phyloP scores from a whole-genome alignment of 2,329 filamentous ascomycete genomes.

The Aureobasidium melanogenum region DNA sequence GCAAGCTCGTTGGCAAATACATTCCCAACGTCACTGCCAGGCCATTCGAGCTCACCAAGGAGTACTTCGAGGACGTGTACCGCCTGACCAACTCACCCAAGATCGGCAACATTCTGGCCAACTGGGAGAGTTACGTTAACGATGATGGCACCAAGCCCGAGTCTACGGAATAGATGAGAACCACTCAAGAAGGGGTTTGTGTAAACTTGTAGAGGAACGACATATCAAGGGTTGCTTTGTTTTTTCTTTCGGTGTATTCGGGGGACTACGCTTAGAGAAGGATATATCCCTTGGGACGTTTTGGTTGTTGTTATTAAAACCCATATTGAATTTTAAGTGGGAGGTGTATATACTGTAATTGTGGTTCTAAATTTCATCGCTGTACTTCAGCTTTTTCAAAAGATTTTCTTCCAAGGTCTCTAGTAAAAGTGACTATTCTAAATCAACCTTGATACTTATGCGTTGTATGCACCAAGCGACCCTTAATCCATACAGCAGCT shows the following conservation, averaged over 20 bases:
- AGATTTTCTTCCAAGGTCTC: background rate
- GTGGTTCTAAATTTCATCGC: constrained; percentile 7
- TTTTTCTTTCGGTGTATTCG: background rate
- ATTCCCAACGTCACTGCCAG: constrained; percentile 97
- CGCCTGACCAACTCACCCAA: constrained; percentile 73
- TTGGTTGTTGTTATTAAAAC: constrained; percentile 7
- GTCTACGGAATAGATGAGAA: background rate
- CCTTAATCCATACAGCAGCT: constrained; percentile 78
- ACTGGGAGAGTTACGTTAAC: constrained; percentile 50
- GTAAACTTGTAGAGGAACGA: constrained; percentile 7
- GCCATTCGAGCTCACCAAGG: constrained; percentile 91
- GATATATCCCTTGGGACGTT: background rate
- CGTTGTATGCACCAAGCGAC: constrained; percentile 63
- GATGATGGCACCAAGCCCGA: constrained; percentile 16
- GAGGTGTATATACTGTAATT: constrained; percentile 9
- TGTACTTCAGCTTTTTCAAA: background rate
- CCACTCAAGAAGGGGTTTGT: background rate
- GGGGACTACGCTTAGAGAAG: constrained; percentile 7
- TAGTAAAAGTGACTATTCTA: background rate
- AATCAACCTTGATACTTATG: background rate
- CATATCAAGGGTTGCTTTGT: constrained; percentile 5
- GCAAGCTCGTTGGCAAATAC: constrained; percentile 96
- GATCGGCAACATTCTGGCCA: constrained; percentile 73
- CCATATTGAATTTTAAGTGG: constrained; percentile 5
- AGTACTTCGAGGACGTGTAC: constrained; percentile 99